These are phyloP conservation scores for Afroboletus lepidellus DNA, from an alignment of 1,284 basidiomycete genomes.

Conservation along the genomic window DNA sequence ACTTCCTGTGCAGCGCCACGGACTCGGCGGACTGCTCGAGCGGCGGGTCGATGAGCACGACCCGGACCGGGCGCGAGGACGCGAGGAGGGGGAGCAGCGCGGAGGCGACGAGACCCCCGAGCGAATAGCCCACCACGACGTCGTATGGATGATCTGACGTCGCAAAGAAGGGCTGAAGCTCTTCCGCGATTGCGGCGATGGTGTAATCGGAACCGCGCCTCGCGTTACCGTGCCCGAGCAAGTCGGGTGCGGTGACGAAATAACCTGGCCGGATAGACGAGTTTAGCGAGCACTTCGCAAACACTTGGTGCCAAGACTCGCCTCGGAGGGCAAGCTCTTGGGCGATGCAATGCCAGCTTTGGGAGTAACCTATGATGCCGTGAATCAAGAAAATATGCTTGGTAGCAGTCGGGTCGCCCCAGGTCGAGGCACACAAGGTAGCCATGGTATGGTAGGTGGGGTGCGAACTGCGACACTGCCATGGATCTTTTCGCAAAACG, in stretches of 20 bases:
- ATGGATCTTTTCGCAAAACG: too few species aligned
- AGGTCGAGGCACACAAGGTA: slow-evolving; percentile 10
- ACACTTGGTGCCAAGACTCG: background rate
- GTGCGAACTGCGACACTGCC: background rate
- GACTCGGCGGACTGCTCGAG: slow-evolving; percentile 6
- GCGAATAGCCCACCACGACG: slow-evolving; percentile 20
- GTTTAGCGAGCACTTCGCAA: background rate
- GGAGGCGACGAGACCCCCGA: slow-evolving; percentile 15
- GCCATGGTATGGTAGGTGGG: slow-evolving; percentile 3
- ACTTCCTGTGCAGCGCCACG: rapidly evolving
- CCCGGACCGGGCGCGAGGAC: slow-evolving; percentile 7
- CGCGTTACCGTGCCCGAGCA: slow-evolving; percentile 25
- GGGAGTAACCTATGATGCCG: slow-evolving; percentile 10
- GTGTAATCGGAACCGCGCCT: slow-evolving; percentile 17
- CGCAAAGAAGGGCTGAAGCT: slow-evolving; percentile 12
- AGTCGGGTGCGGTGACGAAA: slow-evolving; percentile 23
- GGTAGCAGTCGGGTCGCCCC: slow-evolving; percentile 14
- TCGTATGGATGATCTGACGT: slow-evolving; percentile 2
- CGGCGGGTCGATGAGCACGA: slow-evolving; percentile 22
- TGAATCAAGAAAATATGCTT: slow-evolving; percentile 22
- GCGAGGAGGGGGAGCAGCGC: slow-evolving; percentile 13
- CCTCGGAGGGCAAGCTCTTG: slow-evolving; percentile 15
- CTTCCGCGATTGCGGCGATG: slow-evolving; percentile 14
- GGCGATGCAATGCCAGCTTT: slow-evolving; percentile 13
- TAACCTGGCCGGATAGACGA: slow-evolving; percentile 12